Evolutionary conservation across 1,284 basidiomycete species (phyloP).

Genomic region (Gastroboletus turbinatus): DNA sequence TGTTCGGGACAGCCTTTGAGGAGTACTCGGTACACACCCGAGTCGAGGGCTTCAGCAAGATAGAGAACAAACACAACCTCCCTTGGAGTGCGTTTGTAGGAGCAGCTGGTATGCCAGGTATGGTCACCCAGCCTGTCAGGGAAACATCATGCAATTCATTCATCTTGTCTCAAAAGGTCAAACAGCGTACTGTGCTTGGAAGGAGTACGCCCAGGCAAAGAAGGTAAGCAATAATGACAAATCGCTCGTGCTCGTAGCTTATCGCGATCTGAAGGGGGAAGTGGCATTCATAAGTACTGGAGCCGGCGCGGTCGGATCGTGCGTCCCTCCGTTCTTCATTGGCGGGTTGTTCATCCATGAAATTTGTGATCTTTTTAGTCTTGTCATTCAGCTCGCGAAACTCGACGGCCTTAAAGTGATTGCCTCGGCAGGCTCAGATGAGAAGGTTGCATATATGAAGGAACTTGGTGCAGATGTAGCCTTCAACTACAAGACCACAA

Average conservation of each 20-base stretch:
- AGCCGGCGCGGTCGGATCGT: slow-evolving; percentile 28
- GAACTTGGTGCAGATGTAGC: slow-evolving; percentile 39
- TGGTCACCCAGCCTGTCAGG: neutral
- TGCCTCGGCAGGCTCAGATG: slow-evolving; percentile 39
- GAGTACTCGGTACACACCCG: slow-evolving; percentile 26
- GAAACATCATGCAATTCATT: neutral
- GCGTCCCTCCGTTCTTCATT: slow-evolving; percentile 1
- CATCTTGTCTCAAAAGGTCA: slow-evolving; percentile 10
- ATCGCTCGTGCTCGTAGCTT: neutral
- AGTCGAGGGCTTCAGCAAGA: slow-evolving; percentile 16
- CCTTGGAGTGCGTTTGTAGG: slow-evolving; percentile 23
- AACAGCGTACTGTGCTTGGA: slow-evolving; percentile 25
- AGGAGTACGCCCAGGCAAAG: slow-evolving; percentile 24
- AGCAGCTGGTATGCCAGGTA: slow-evolving; percentile 25
- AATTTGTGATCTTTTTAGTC: neutral
- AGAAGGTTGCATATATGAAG: slow-evolving; percentile 40
- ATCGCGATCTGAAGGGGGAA: slow-evolving; percentile 15
- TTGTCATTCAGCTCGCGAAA: slow-evolving; percentile 41
- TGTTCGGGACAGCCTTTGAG: slow-evolving; percentile 7
- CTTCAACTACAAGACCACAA: slow-evolving; percentile 39
- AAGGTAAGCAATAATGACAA: neutral
- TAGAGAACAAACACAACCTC: slow-evolving; percentile 19
- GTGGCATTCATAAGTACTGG: slow-evolving; percentile 19
- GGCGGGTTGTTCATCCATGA: neutral
- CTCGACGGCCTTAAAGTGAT: slow-evolving; percentile 39